Conservation (phyloP, 2,329 filamentous ascomycete genomes). For the Acephala macrosclerotiorum region DNA sequence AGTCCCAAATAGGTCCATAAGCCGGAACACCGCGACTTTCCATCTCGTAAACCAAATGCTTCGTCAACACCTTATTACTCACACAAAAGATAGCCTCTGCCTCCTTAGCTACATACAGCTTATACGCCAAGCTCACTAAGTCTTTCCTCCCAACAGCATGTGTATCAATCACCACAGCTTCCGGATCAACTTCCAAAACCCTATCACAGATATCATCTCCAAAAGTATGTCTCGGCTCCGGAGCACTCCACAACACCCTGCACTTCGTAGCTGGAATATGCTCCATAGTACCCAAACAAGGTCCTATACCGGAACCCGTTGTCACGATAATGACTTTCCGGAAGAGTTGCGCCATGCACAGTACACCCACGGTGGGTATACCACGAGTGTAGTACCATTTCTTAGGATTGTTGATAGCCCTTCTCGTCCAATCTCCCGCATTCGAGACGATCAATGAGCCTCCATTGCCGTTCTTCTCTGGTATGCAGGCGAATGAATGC, state of each 20-base stretch:
- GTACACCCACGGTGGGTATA: conserved; percentile 50
- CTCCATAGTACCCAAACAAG: conserved; percentile 45
- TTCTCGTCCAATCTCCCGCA: conserved; percentile 65
- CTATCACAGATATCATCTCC: conserved; percentile 44
- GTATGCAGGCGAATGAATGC: conserved; percentile 66
- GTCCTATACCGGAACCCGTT: conserved; percentile 49
- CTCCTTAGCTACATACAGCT: conserved; percentile 40
- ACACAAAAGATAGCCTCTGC: conserved; percentile 49
- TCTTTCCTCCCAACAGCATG: conserved; percentile 44
- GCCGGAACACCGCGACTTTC: conserved; percentile 47
- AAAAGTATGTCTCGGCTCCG: conserved; percentile 45
- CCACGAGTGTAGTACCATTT: conserved; percentile 61
- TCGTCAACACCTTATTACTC: conserved; percentile 47
- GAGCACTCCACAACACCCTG: conserved; percentile 47
- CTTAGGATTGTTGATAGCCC: conserved; percentile 58
- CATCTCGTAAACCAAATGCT: conserved; percentile 48
- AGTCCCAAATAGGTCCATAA: conserved; percentile 48
- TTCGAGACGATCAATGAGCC: conserved; percentile 63
- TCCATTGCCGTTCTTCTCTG: conserved; percentile 51
- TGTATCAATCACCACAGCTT: conserved; percentile 47
- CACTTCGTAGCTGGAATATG: conserved; percentile 39
- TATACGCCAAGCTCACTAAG: conserved; percentile 44
- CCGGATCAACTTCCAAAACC: conserved; percentile 44
- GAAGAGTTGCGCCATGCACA: conserved; percentile 47
- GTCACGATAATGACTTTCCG: conserved; percentile 47